Evolutionary conservation across 495 filamentous ascomycete genomes (phyloP), one percentile per base, ranked within the genome.

Genomic region (Gamarada debralockiae): DNA sequence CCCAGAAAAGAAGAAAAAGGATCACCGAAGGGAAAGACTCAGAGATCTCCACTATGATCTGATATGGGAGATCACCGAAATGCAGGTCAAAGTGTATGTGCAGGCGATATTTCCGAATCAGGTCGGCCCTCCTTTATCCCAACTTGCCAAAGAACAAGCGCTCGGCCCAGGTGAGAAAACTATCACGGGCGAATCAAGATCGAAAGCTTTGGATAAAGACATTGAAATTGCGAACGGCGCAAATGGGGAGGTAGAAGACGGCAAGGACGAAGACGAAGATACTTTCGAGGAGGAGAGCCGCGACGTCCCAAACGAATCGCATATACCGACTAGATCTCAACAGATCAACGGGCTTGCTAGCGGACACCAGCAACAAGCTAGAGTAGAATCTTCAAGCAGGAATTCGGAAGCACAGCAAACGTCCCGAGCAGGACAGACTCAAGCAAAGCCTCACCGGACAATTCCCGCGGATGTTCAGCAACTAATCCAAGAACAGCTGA

Each of bases 131-230:
- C 18, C 23, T 10, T 36, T 31, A 9, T n/a, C 31, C 9, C 46
- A 49, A 20, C 46, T 49, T 49, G 46, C 46, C 15, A 49, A 37
- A 20, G 46, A 49, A 42, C 18, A 25, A 42, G 21, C 37, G n/a
- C 37, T 51, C 17, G 48, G 37, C 18, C 37, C 18, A 7, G 12
- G 29, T 9, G 48, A 41, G 21, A 17, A 33, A 31, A 29, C 20
- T 17, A 10, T 10, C 13, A n/a, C 31, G n/a, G 37, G 34, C 4
- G 48, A 51, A 40, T 51, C 48, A 25, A 7, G 48, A 25, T 51
- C 48, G 12, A 14, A 27, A 42, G 48, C 48, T 24, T 31, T 51
- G 21, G 22, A 22, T 10, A 51, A 9, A 25, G 48, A 51, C 29
- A 51, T 51, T 18, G 14, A 6, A 44, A 2, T 22, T 13, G 5